phyloP scores from a whole-genome alignment of 164 flowering plant genomes.

The Dillenia suffruticosa region DNA sequence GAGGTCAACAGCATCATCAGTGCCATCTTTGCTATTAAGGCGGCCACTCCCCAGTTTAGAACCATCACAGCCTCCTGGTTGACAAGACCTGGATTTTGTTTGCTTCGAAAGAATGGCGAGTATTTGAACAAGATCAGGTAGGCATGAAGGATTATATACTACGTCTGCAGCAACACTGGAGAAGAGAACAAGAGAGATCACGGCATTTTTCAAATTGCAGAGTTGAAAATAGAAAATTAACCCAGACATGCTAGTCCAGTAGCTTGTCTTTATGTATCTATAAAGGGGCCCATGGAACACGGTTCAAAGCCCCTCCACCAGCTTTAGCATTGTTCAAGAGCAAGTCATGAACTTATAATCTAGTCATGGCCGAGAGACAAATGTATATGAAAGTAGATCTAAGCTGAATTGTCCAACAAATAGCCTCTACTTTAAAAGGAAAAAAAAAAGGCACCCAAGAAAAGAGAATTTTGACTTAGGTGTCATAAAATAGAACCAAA shows the following conservation, averaged over 20 bases:
- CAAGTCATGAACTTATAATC: too few relatives aligned
- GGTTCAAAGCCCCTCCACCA: too few relatives aligned
- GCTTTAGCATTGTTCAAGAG: too few relatives aligned
- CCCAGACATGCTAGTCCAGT: too few relatives aligned
- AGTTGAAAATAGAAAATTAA: too few relatives aligned
- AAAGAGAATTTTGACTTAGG: neutral
- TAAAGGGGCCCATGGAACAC: too few relatives aligned
- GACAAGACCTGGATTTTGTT: constrained; percentile 7
- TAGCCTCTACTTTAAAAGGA: neutral
- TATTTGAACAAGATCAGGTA: constrained; percentile 75
- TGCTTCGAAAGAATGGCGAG: constrained; percentile 43
- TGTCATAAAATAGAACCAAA: too few relatives aligned
- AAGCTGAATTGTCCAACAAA: too few relatives aligned
- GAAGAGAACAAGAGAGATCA: constrained; percentile 6
- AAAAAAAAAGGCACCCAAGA: neutral
- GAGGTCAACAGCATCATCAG: neutral
- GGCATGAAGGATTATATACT: constrained; percentile 75
- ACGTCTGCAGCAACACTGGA: constrained; percentile 94
- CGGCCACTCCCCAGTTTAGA: neutral
- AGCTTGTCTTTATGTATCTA: too few relatives aligned
- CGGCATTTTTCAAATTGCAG: neutral
- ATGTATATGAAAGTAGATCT: too few relatives aligned
- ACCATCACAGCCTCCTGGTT: neutral
- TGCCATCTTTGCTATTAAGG: neutral
- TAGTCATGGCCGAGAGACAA: too few relatives aligned